Evolutionary conservation across 257 asterid genomes (phyloP).

Genomic region (Solanum rostratum): DNA sequence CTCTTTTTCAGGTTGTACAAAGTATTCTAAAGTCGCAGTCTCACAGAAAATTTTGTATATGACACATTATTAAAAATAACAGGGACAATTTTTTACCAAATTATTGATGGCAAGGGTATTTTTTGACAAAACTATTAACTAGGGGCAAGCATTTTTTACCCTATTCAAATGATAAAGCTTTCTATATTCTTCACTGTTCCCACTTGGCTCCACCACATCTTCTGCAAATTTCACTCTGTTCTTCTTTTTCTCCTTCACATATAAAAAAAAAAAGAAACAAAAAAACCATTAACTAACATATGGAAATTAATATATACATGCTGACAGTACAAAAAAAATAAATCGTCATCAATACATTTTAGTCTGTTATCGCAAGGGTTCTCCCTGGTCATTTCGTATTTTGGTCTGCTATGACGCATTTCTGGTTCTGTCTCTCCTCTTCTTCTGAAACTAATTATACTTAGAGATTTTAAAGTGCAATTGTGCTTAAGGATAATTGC

Average conservation of each 20-base stretch:
- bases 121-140: not conserved
- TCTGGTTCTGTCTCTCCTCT: not conserved
- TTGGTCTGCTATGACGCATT: not conserved
- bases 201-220: constrained; percentile 77
- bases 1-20: not conserved
- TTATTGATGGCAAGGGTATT: not conserved
- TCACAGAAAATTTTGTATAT: not conserved
- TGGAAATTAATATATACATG: not conserved
- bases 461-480: not conserved
- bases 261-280: constrained; percentile 13
- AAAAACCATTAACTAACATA: not conserved
- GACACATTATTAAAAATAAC: not conserved
- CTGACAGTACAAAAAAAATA: not conserved
- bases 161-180: constrained; percentile 9
- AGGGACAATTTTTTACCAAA: not conserved
- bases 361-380: no score
- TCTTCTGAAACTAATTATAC: not conserved
- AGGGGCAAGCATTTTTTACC: not conserved
- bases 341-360: not conserved
- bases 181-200: constrained; percentile 63
- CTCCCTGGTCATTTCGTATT: not conserved
- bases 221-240: constrained; percentile 75
- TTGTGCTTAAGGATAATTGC: not conserved
- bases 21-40: not conserved
- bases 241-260: constrained; percentile 37